A percentile compares a stretch with the other conserved stretches of the same genome.
Conservation (phyloP, 768 basidiomycete species). For the Boletus vermiculosoides region DNA sequence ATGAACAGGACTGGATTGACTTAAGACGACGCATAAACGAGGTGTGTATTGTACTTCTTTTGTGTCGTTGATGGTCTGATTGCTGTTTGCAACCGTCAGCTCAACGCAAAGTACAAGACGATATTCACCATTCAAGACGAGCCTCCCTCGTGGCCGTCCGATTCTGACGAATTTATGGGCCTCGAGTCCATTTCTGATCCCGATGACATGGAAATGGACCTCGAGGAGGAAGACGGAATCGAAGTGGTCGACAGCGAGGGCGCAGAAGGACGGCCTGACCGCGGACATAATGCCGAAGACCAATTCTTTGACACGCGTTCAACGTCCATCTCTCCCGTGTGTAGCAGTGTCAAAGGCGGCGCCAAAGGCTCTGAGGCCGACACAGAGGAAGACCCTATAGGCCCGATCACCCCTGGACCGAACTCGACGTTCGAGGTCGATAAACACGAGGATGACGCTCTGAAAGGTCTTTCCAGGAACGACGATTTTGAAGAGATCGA, state of each 20-base stretch:
- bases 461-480: constrained; percentile 28
- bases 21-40: constrained; percentile 68
- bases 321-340: constrained; percentile 43
- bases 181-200: constrained; percentile 82
- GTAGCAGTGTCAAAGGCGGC: constrained; percentile 34
- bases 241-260: constrained; percentile 30
- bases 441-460: constrained; percentile 13
- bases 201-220: constrained; percentile 63
- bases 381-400: constrained; percentile 70
- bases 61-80: constrained; percentile 3
- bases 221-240: constrained; percentile 47
- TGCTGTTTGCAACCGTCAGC: constrained; percentile 8
- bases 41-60: constrained; percentile 44
- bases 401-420: constrained; percentile 68
- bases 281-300: constrained; percentile 36
- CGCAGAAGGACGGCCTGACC: constrained; percentile 29
- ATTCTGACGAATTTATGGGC: constrained; percentile 71
- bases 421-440: constrained; percentile 32
- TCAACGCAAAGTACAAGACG: constrained; percentile 52
- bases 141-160: constrained; percentile 77
- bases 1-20: constrained; percentile 85
- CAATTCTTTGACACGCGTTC: constrained; percentile 58
- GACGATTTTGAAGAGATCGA: constrained; percentile 32
- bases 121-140: constrained; percentile 90
- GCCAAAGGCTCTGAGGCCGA: constrained; percentile 56